Evolutionary conservation across 345 rosid species (phyloP), one percentile per base, ranked within the genome.

Genomic region (Viola odorata): DNA sequence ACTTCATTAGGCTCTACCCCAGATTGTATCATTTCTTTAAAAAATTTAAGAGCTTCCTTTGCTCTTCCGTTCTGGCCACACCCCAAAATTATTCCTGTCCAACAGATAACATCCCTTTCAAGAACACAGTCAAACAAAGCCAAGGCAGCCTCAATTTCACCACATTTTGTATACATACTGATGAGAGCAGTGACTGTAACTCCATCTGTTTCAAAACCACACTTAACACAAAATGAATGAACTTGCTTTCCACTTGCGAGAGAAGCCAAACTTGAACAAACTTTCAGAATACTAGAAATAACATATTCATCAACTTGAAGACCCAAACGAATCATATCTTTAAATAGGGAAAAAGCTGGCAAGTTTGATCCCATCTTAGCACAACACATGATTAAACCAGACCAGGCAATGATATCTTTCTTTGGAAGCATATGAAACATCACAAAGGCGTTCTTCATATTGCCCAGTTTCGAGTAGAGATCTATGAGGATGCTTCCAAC

Each of bases 31-130:
- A 84, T 88, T 72, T 79, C 59, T n/a, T 42, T 59, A 63, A 82
- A 85, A 76, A 78, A 68, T 55, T 48, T 39, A 57, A 84, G 52
- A 45, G 91, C 88, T 65, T 85, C 85, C 55, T 68, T 54, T 12
- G 70, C 80, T 71, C 68, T 75, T 68, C 96, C 91, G 73, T 88
- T 88, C 71, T 85, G 96, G 39, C 86, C 86, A 55, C 87, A 85
- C 12, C 91, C 88, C 42, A 76, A 81, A 57, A 88, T 84, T 60
- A 84, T 81, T 59, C 83, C 84, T 23, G 96, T 84, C 91, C 91
- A 85, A 64, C 86, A 80, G 5, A 85, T 81, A 39, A 78, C 71
- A 58, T 85, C 96, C 68, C 79, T 78, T 8, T 76, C 84, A 44
- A 49, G 50, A 62, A 73, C 15, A 52, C 65, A 41, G 41, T 70